Percentiles rank a stretch among this genome's conserved stretches.
Evolutionary conservation across 176 grass and related monocot species (phyloP).

Genomic region (Phoenix roebelenii): DNA sequence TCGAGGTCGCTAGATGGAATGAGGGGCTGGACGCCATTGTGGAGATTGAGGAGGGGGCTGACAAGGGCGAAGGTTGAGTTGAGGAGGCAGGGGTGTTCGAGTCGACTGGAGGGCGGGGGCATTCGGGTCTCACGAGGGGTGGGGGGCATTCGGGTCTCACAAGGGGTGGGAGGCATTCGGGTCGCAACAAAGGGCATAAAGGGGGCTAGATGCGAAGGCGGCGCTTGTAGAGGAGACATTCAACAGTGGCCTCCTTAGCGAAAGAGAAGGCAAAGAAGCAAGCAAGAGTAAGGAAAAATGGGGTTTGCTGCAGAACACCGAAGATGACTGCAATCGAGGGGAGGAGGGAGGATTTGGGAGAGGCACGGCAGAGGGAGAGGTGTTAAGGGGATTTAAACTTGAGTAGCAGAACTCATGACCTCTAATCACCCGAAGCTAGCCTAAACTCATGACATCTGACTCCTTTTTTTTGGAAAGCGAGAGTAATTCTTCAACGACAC

Average conservation of each 20-base stretch:
- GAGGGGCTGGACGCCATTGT: not conserved
- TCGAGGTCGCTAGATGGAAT: conserved; percentile 34
- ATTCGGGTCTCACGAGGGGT: too few relatives aligned
- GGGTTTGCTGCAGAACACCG: not conserved
- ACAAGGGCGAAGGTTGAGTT: too few relatives aligned
- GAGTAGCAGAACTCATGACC: too few relatives aligned
- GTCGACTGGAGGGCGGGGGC: too few relatives aligned
- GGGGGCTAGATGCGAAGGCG: conserved; percentile 43
- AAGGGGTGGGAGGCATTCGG: not conserved
- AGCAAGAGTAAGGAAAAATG: not conserved
- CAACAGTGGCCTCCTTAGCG: conserved; percentile 26
- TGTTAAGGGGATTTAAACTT: too few relatives aligned
- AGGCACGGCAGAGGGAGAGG: too few relatives aligned
- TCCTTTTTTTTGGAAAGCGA: too few relatives aligned
- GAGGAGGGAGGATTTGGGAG: not conserved
- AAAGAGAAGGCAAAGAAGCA: conserved; percentile 16
- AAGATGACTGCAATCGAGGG: conserved; percentile 2
- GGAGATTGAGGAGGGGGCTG: not conserved
- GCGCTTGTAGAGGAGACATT: conserved; percentile 35
- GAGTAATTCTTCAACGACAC: too few relatives aligned
- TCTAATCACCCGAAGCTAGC: too few relatives aligned
- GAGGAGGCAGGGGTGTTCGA: not conserved
- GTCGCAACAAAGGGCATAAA: conserved; percentile 30
- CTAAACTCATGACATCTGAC: too few relatives aligned
- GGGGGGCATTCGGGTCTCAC: not conserved